Evolutionary conservation across 2,329 filamentous ascomycete genomes (phyloP).

Genomic region (Aspergillus thermomutatus): DNA sequence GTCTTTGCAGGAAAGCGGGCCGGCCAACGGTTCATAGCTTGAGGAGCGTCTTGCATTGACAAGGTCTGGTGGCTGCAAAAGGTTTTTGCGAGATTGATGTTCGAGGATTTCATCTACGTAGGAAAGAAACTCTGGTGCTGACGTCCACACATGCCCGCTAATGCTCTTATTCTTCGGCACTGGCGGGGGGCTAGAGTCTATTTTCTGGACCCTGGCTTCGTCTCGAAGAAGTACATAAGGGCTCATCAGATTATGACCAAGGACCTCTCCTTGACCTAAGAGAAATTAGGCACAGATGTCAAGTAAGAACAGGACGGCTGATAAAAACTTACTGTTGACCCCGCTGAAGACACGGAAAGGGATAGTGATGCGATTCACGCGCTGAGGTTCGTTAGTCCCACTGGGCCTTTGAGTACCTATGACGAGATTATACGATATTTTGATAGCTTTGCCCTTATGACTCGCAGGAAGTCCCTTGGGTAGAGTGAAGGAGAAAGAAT

Average conservation of each 20-base stretch:
- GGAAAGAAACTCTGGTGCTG: constrained; percentile 64
- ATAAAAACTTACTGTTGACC: constrained; percentile 63
- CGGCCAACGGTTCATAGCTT: constrained; percentile 50
- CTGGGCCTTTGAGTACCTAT: constrained; percentile 88
- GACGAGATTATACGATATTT: constrained; percentile 85
- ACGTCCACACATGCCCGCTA: constrained; percentile 43
- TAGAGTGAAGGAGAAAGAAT: constrained; percentile 80
- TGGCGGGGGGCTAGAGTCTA: constrained; percentile 39
- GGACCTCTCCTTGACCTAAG: constrained; percentile 69
- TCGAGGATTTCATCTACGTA: constrained; percentile 75
- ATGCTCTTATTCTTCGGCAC: constrained; percentile 39
- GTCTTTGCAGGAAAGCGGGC: constrained; percentile 67
- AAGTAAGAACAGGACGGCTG: background rate
- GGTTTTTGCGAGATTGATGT: constrained; percentile 51
- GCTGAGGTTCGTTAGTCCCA: constrained; percentile 69
- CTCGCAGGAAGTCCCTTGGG: constrained; percentile 87
- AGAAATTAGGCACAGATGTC: constrained; percentile 16
- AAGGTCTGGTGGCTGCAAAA: constrained; percentile 63
- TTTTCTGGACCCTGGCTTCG: constrained; percentile 64
- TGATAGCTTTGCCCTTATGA: constrained; percentile 88
- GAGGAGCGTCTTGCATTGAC: constrained; percentile 59
- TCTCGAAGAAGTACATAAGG: constrained; percentile 89
- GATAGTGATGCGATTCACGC: constrained; percentile 84
- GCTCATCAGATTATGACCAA: constrained; percentile 91
- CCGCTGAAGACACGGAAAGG: constrained; percentile 92